These are phyloP conservation scores for Daldinia sp. DNA, from an alignment of 2,329 filamentous ascomycete species.

Conservation along the genomic window DNA sequence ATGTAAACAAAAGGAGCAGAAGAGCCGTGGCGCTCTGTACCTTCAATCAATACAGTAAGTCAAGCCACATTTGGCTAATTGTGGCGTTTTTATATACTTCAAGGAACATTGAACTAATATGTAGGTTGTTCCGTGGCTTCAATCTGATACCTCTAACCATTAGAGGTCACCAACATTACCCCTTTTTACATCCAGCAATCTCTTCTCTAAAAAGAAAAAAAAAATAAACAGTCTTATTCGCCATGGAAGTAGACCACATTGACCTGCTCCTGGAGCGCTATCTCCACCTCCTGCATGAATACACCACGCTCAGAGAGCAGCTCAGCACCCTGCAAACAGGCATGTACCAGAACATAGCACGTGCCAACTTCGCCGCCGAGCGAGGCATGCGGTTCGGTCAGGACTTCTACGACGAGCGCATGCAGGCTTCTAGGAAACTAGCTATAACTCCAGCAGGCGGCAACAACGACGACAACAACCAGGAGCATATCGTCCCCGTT, in stretches of 20 bases:
- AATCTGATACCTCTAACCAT: neutral
- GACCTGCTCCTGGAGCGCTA: constrained; percentile 75
- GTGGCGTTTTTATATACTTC: constrained; percentile 22
- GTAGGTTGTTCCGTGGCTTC: neutral
- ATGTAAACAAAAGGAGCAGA: neutral
- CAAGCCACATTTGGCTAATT: constrained; percentile 4
- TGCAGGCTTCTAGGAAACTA: constrained; percentile 70
- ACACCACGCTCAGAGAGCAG: constrained; percentile 68
- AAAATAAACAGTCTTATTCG: neutral
- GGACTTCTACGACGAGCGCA: constrained; percentile 79
- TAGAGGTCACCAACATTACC: neutral
- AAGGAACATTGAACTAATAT: neutral
- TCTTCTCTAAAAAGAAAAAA: neutral
- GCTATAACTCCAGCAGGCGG: constrained; percentile 42
- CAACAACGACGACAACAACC: constrained; percentile 19
- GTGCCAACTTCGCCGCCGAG: constrained; percentile 79
- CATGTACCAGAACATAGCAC: constrained; percentile 72
- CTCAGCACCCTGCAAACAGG: constrained; percentile 67
- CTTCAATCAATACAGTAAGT: neutral
- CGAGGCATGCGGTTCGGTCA: constrained; percentile 73
- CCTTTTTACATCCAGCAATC: neutral
- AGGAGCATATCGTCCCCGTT: constrained; percentile 19
- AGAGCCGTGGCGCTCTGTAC: neutral
- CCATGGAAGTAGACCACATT: constrained; percentile 58
- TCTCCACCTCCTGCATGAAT: constrained; percentile 74